phyloP scores from a whole-genome alignment of 352 stramenopile genomes.

The Phytophthora boehmeriae region DNA sequence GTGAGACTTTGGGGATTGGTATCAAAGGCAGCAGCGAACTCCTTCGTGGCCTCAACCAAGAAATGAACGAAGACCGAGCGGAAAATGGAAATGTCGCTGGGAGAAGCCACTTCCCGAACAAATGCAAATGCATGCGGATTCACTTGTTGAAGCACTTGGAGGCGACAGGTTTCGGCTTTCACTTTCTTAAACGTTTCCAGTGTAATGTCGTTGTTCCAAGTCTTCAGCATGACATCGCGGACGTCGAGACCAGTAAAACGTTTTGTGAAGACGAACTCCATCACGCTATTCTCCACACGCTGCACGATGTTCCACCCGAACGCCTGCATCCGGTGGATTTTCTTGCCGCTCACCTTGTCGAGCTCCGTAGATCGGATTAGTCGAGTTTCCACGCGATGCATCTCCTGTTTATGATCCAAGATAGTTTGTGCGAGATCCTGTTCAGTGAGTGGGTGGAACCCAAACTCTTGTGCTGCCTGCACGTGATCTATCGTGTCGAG shows the following conservation, averaged over 20 bases:
- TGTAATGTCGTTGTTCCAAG: constrained; percentile 31
- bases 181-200: constrained; percentile 36
- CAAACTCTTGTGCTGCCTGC: constrained; percentile 29
- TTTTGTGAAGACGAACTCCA: constrained; percentile 45
- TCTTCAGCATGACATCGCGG: constrained; percentile 34
- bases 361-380: constrained; percentile 14
- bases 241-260: constrained; percentile 31
- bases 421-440: constrained; percentile 36
- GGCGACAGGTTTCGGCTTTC: constrained; percentile 30
- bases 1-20: background rate
- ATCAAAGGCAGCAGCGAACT: background rate
- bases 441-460: constrained; percentile 31
- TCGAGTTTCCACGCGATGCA: constrained; percentile 23
- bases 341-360: background rate
- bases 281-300: constrained; percentile 23
- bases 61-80: constrained; percentile 41
- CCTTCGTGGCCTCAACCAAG: constrained; percentile 29
- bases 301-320: constrained; percentile 41
- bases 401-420: constrained; percentile 25
- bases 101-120: constrained; percentile 39
- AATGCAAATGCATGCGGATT: constrained; percentile 32
- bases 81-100: constrained; percentile 31
- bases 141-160: constrained; percentile 37
- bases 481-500: constrained; percentile 20
- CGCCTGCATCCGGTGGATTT: constrained; percentile 22